Evolutionary conservation across 1,139 yeast genomes (phyloP), one percentile per base, ranked within the genome.

Genomic region (Zygosaccharomyces pseudobailii): DNA sequence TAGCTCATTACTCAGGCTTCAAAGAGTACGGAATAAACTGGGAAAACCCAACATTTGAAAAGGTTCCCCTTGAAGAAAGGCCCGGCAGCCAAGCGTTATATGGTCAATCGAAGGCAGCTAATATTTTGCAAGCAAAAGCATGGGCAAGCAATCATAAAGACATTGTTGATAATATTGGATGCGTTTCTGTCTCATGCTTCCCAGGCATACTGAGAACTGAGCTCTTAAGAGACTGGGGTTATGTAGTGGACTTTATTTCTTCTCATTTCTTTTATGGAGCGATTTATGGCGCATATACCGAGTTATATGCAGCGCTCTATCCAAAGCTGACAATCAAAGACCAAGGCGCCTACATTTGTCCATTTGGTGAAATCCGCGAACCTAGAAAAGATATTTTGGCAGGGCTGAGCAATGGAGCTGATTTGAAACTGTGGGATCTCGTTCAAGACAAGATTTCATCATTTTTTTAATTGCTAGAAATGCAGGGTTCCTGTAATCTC

Each of bases 61-160:
- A 65, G 40, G 61, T 60, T 20, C 65, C 68, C 32, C 53, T 59
- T 31, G 56, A 53, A 5, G 45, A 55, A 7, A 58, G 62, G 48
- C 62, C 65, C 7, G 22, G 42, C 10, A 33, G 57, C 22, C 27
- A 19, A 24, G 38, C 30, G 1, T 41, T 62, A 37, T 61, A 60
- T 53, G 80, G 76, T 0, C 79, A 76, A 55, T 69, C 78, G 33
- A 79, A 79, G 61, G 77, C 79, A 2, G 68, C 71, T 33, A 69
- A 71, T 49, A 61, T 72, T 20, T 64, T 69, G 42, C 76, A 73
- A 53, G 71, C 78, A 0, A 61, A 67, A 10, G 63, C 68, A 9
- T 76, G 78, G 75, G 63, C 73, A 1, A 55, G 59, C 22, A 55
- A 61, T 32, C 71, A 75, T 48, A 62, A 67, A 3, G 63, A 62